These are phyloP conservation scores for Umbelopsis vinacea DNA, from an alignment of 192 early-diverging fungal genomes.

Conservation along the genomic window DNA sequence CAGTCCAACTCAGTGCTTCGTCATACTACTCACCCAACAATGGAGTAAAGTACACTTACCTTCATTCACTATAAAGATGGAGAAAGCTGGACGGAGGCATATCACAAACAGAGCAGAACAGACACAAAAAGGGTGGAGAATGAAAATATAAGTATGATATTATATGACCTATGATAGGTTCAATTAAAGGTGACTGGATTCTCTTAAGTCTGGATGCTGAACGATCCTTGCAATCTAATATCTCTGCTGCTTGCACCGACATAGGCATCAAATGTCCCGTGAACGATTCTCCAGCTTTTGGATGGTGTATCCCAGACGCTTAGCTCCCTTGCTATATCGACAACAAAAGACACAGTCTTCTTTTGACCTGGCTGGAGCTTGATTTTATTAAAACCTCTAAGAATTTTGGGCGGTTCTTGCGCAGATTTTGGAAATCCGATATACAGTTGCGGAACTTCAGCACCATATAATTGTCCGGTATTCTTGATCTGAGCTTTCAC, in stretches of 20 bases:
- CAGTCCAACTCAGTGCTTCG: too few species aligned
- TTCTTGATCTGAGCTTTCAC: slow-evolving; percentile 42
- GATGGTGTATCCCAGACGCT: slow-evolving; percentile 44
- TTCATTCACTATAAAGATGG: too few species aligned
- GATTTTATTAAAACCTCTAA: slow-evolving; percentile 43
- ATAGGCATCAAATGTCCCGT: slow-evolving; percentile 49
- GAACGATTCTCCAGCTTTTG: slow-evolving; percentile 47
- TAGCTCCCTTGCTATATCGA: slow-evolving; percentile 49
- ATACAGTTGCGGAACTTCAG: slow-evolving; percentile 43
- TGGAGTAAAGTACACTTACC: too few species aligned
- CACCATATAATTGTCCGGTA: slow-evolving; percentile 36
- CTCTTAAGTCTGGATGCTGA: neutral
- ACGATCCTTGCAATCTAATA: slow-evolving; percentile 28
- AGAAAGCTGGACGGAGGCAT: too few species aligned
- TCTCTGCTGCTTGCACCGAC: slow-evolving; percentile 62
- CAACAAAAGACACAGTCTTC: slow-evolving; percentile 40
- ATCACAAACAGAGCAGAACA: too few species aligned
- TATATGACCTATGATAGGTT: too few species aligned
- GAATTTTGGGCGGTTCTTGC: slow-evolving; percentile 43
- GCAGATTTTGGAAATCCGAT: slow-evolving; percentile 41
- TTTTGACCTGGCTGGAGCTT: slow-evolving; percentile 9
- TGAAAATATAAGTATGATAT: too few species aligned
- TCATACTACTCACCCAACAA: too few species aligned
- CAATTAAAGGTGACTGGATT: neutral
- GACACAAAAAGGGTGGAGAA: too few species aligned